Base-by-base conservation (phyloP, 2,329 filamentous ascomycete genomes). In the Colletotrichum noveboracense region DNA sequence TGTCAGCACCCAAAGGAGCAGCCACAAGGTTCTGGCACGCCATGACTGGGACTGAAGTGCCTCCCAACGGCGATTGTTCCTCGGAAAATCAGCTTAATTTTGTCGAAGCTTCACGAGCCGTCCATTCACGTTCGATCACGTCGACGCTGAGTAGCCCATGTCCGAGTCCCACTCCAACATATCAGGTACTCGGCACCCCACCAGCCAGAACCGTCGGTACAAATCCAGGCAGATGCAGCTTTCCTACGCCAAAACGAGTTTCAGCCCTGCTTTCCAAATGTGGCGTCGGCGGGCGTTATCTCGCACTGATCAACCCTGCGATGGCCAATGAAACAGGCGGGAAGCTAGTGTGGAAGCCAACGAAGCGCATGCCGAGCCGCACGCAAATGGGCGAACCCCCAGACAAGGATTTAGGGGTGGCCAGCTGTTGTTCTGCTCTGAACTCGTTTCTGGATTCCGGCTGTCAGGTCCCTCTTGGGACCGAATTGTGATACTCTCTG, bases 291-390 rank as follows among this genome's bases (percentile, higher is more conserved):
- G 62, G 26, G 43, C n/a, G 64, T 24, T 48, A 21, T 55, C 28
- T 24, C 64, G 73, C 73, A 65, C 64, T 52, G 73, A 68, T 75
- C 36, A 56, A 48, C 64, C 36, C 48, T 48, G 64, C 70, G 43
- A 24, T 55, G 26, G 6, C 65, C 64, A 76, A 65, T 76, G 74
- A 76, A 76, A 76, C 74, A 55, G 26, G 21, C 43, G 34, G 65
- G 62, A 58, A 26, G 60, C 28, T 55, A 52, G 56, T n/a, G 26
- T 52, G 56, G 34, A 74, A 66, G 70, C 71, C 65, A 74, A 36
- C 43, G 43, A 69, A 73, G 70, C 69, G 66, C 26, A 65, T 58
- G 21, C 43, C 58, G 52, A 72, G 38, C 62, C 26, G 52, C 62
- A 64, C 18, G 26, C 72, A 75, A n/a, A 14, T 38, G 66, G 26